Evolutionary conservation across 2,329 filamentous ascomycete genomes (phyloP).

Genomic region (Penicillium sp.): DNA sequence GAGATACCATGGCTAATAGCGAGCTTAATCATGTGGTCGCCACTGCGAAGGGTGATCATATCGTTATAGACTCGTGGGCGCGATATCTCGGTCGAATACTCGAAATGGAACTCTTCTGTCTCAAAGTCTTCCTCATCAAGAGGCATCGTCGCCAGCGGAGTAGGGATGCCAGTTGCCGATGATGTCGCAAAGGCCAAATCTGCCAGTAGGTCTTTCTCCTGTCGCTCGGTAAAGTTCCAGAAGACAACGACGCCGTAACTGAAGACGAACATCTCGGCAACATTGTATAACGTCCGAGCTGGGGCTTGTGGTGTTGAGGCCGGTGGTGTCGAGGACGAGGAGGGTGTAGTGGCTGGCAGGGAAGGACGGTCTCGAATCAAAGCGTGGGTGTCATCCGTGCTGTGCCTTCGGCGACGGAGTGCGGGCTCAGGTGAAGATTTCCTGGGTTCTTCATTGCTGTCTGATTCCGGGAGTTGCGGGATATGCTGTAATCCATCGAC

Average conservation of each 20-base stretch:
- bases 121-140: conserved; percentile 89
- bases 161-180: conserved; percentile 38
- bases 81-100: conserved; percentile 84
- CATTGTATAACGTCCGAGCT: conserved; percentile 64
- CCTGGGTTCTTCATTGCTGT: conserved; percentile 1
- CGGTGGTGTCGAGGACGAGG: conserved; percentile 6
- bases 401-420: conserved; percentile 21
- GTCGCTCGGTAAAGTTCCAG: conserved; percentile 96
- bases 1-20: conserved; percentile 97
- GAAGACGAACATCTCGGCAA: conserved; percentile 96
- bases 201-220: conserved; percentile 94
- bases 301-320: conserved; percentile 37
- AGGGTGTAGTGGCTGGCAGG: conserved; percentile 48
- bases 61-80: conserved; percentile 95
- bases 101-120: conserved; percentile 97
- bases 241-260: conserved; percentile 97
- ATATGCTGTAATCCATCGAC: background rate
- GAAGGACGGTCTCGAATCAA: conserved; percentile 21
- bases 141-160: conserved; percentile 72
- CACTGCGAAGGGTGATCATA: conserved; percentile 94
- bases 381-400: conserved; percentile 24
- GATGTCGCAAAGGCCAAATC: conserved; percentile 79
- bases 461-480: conserved; percentile 1
- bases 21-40: conserved; percentile 98
- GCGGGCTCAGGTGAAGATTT: conserved; percentile 11